A percentile compares a stretch with the other conserved stretches of the same genome.
Conservation (phyloP, 805 yeast species). For the Metschnikowia cubensis region DNA sequence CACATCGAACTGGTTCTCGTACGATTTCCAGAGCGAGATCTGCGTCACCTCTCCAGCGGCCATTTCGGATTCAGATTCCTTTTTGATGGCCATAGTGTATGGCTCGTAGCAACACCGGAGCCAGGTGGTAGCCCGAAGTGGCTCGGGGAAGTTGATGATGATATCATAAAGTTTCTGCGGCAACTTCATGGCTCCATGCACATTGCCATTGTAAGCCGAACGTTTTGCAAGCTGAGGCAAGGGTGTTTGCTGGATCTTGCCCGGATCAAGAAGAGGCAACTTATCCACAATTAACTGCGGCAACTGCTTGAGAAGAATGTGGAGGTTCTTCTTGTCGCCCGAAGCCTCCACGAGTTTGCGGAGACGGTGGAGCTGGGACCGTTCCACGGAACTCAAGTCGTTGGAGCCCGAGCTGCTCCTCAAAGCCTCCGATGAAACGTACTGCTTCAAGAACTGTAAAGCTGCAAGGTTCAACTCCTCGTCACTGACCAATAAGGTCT, state of each 20-base stretch:
- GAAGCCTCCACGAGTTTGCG: constrained; percentile 52
- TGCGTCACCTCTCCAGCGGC: constrained; percentile 82
- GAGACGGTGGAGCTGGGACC: constrained; percentile 33
- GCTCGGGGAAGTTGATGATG: constrained; percentile 69
- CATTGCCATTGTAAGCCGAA: constrained; percentile 46
- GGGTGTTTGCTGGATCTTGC: constrained; percentile 20
- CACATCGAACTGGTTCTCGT: constrained; percentile 79
- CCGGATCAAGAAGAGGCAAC: constrained; percentile 34
- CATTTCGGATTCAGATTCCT: constrained; percentile 17
- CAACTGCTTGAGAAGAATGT: constrained; percentile 53
- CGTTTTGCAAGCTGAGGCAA: constrained; percentile 45
- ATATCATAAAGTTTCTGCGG: constrained; percentile 53
- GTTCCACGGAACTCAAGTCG: constrained; percentile 24
- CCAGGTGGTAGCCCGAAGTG: constrained; percentile 91
- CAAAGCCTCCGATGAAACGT: constrained; percentile 56
- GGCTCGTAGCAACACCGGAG: constrained; percentile 88
- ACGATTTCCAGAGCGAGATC: constrained; percentile 91
- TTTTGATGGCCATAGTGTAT: constrained; percentile 28
- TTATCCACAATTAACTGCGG: constrained; percentile 50
- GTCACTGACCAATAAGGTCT: constrained; percentile 56
- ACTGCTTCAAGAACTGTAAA: constrained; percentile 80
- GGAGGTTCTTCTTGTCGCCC: constrained; percentile 44
- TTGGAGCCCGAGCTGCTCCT: constrained; percentile 22
- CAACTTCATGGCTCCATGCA: constrained; percentile 60
- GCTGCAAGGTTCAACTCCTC: constrained; percentile 74